These are phyloP conservation scores for Chaetomium tenue DNA, from an alignment of 495 filamentous ascomycete species.

Conservation along the genomic window DNA sequence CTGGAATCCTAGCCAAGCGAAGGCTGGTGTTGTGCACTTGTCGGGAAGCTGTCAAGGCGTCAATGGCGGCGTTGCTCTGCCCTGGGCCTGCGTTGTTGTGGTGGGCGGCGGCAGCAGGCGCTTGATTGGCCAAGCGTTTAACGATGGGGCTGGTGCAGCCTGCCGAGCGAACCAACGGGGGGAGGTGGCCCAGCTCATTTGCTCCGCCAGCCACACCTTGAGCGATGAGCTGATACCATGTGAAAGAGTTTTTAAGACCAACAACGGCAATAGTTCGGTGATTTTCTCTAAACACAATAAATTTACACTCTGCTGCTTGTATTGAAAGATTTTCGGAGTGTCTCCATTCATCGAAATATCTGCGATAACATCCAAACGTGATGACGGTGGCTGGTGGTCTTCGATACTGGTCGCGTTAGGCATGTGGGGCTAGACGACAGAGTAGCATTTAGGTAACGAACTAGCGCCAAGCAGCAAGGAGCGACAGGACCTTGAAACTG, in stretches of 20 bases:
- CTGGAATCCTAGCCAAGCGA: slow-evolving; percentile 6
- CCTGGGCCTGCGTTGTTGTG: slow-evolving; percentile 37
- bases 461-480: too few species aligned
- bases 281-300: neutral
- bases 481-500: too few species aligned
- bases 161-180: slow-evolving; percentile 31
- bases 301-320: neutral
- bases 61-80: slow-evolving; percentile 21
- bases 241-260: neutral
- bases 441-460: too few species aligned
- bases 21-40: slow-evolving; percentile 10
- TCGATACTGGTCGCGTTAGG: too few species aligned
- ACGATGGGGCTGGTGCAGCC: slow-evolving; percentile 25
- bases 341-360: too few species aligned
- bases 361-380: too few species aligned
- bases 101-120: slow-evolving; percentile 26
- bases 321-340: neutral
- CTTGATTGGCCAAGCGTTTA: slow-evolving; percentile 33
- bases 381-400: too few species aligned
- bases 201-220: slow-evolving; percentile 24
- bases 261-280: neutral
- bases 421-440: too few species aligned
- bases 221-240: neutral
- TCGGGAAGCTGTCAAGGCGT: slow-evolving; percentile 27
- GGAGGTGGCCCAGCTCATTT: neutral